phyloP scores from a whole-genome alignment of 148 eudicot species.

The Rhododendron williamsianum region DNA sequence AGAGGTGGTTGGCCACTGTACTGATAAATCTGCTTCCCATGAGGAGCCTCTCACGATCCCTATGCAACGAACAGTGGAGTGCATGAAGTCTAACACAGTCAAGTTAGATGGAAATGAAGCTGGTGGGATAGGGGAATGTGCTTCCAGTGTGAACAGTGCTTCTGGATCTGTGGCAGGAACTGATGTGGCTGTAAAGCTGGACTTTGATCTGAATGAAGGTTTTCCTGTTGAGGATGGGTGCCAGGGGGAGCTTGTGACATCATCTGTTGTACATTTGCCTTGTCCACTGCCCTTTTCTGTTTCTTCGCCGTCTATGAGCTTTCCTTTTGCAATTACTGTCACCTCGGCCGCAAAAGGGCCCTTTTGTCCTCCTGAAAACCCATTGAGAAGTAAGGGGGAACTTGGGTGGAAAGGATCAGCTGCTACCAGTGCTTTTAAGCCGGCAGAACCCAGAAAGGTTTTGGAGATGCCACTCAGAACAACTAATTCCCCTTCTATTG shows the following conservation, averaged over 20 bases:
- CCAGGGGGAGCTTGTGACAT: conserved; percentile 14
- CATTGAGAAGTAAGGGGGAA: conserved; percentile 54
- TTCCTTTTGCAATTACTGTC: conserved; percentile 28
- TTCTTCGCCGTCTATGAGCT: conserved; percentile 11
- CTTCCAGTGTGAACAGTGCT: not conserved
- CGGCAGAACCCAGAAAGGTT: conserved; percentile 76
- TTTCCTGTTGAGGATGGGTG: conserved; percentile 27
- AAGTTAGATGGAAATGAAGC: conserved; percentile 14
- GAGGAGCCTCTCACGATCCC: conserved; percentile 10
- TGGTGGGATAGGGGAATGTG: conserved; percentile 4
- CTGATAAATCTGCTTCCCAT: conserved; percentile 1
- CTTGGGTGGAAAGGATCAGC: conserved; percentile 93
- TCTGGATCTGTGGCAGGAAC: conserved; percentile 5
- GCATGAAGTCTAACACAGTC: not conserved
- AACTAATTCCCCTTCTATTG: conserved; percentile 19
- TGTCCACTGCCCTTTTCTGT: conserved; percentile 23
- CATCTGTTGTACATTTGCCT: conserved; percentile 13
- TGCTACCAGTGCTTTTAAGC: conserved; percentile 92
- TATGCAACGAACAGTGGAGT: conserved; percentile 8
- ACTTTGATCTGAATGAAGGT: conserved; percentile 39
- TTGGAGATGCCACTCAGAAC: conserved; percentile 29
- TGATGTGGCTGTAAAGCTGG: conserved; percentile 19
- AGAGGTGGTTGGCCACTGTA: conserved; percentile 1
- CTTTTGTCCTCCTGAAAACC: conserved; percentile 60
- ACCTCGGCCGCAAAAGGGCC: conserved; percentile 74